Conservation (phyloP, 2,329 filamentous ascomycete genomes). For the Ophiosphaerella korrae region DNA sequence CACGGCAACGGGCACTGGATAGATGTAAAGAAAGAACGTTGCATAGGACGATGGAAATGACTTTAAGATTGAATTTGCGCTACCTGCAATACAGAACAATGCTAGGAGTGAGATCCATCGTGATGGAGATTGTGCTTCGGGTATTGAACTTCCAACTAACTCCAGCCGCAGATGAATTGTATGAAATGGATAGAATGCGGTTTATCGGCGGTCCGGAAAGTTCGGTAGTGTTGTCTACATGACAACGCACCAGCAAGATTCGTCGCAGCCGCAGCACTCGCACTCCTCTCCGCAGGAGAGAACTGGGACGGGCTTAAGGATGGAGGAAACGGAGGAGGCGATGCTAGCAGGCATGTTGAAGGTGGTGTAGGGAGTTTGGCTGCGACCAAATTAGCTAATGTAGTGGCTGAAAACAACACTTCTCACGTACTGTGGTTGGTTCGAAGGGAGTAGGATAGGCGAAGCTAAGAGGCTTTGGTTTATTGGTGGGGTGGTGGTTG, state of each 20-base stretch:
- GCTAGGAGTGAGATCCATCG: too few relatives aligned
- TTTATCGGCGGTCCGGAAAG: neutral
- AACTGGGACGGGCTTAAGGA: constrained; percentile 45
- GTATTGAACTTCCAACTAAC: too few relatives aligned
- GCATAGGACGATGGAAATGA: too few relatives aligned
- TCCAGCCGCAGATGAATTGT: constrained; percentile 13
- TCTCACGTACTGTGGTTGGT: neutral
- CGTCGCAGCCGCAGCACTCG: constrained; percentile 47
- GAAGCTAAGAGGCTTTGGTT: neutral
- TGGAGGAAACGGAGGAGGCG: constrained; percentile 42
- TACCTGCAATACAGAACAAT: too few relatives aligned
- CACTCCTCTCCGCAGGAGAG: constrained; percentile 43
- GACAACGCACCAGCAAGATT: constrained; percentile 45
- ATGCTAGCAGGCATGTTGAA: constrained; percentile 41
- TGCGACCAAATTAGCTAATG: neutral
- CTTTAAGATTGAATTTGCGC: too few relatives aligned
- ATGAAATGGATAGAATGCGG: constrained; percentile 27
- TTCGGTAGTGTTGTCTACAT: constrained; percentile 24
- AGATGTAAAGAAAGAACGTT: too few relatives aligned
- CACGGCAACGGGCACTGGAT: too few relatives aligned
- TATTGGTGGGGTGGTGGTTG: too few relatives aligned
- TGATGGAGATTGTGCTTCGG: too few relatives aligned
- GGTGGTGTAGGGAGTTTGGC: neutral
- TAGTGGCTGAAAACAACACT: neutral
- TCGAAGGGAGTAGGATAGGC: neutral